A percentile compares a stretch with the other conserved stretches of the same genome.
These are phyloP conservation scores for Pugionium cornutum DNA, from an alignment of 345 rosid genomes.

Conservation along the genomic window DNA sequence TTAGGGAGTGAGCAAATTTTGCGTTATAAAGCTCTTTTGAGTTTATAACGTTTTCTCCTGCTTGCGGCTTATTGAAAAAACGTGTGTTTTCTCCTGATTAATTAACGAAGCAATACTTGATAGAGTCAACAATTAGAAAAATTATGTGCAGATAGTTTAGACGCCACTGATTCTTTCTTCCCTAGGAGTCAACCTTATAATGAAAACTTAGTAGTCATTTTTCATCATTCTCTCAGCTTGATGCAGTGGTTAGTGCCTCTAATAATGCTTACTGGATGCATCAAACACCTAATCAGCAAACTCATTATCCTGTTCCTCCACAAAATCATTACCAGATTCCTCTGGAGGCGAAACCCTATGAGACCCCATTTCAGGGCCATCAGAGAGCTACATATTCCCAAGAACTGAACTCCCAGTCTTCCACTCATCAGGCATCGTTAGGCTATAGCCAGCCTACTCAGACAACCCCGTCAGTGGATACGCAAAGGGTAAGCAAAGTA, in stretches of 20 bases:
- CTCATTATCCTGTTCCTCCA: slow-evolving; percentile 58
- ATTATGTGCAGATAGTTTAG: slow-evolving; percentile 23
- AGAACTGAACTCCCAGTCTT: slow-evolving; percentile 58
- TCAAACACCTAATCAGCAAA: slow-evolving; percentile 56
- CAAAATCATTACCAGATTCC: slow-evolving; percentile 63
- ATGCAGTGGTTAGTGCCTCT: slow-evolving; percentile 53
- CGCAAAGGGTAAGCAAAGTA: slow-evolving; percentile 73
- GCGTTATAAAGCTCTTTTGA: slow-evolving; percentile 11
- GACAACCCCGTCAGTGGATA: slow-evolving; percentile 52
- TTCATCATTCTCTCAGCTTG: slow-evolving; percentile 57
- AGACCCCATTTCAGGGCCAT: slow-evolving; percentile 66
- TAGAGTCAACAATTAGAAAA: slow-evolving; percentile 15
- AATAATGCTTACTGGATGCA: slow-evolving; percentile 79
- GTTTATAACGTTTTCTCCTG: slow-evolving; percentile 4
- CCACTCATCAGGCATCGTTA: slow-evolving; percentile 42
- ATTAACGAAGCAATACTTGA: not conserved
- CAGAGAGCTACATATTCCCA: slow-evolving; percentile 61
- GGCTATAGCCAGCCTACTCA: slow-evolving; percentile 57
- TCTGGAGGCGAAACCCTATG: slow-evolving; percentile 58
- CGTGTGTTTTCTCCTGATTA: slow-evolving; percentile 15
- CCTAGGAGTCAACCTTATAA: not conserved
- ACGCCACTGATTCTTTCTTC: slow-evolving; percentile 22
- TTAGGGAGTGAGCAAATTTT: slow-evolving; percentile 21
- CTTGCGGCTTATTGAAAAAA: not conserved
- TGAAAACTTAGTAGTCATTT: slow-evolving; percentile 14